phyloP scores from a whole-genome alignment of 1,139 yeast genomes.

The Debaryomyces sp. region DNA sequence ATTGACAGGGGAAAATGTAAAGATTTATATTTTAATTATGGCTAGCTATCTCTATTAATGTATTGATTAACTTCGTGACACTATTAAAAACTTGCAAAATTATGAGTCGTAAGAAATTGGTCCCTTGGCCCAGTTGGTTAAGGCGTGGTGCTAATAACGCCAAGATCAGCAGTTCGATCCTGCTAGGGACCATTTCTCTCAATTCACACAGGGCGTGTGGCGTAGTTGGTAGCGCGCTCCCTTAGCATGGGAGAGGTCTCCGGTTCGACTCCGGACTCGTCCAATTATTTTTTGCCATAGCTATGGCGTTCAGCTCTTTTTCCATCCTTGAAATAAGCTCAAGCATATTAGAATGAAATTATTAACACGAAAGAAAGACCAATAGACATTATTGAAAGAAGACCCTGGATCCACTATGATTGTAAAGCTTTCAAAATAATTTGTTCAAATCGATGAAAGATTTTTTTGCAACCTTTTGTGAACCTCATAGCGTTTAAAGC shows the following conservation, averaged over 20 bases:
- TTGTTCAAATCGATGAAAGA: background rate
- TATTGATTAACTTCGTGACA: background rate
- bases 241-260: slow-evolving; percentile 90
- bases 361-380: background rate
- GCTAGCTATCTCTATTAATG: no score
- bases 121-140: slow-evolving; percentile 29
- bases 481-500: background rate
- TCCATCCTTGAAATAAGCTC: no score
- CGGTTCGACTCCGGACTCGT: slow-evolving; percentile 92
- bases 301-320: no score
- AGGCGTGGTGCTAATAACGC: slow-evolving; percentile 89
- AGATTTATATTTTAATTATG: no score
- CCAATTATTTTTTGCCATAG: no score
- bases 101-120: slow-evolving; percentile 11
- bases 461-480: slow-evolving; percentile 2
- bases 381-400: no score
- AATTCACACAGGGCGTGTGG: slow-evolving; percentile 74
- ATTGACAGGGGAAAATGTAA: no score
- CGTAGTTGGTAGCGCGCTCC: slow-evolving; percentile 93
- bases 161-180: slow-evolving; percentile 87
- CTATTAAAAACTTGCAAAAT: background rate
- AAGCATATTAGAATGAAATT: no score
- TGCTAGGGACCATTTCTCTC: slow-evolving; percentile 57
- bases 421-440: no score
- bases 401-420: no score